Conservation (phyloP, 306 rosid species). For the Citrullus colocynthis region DNA sequence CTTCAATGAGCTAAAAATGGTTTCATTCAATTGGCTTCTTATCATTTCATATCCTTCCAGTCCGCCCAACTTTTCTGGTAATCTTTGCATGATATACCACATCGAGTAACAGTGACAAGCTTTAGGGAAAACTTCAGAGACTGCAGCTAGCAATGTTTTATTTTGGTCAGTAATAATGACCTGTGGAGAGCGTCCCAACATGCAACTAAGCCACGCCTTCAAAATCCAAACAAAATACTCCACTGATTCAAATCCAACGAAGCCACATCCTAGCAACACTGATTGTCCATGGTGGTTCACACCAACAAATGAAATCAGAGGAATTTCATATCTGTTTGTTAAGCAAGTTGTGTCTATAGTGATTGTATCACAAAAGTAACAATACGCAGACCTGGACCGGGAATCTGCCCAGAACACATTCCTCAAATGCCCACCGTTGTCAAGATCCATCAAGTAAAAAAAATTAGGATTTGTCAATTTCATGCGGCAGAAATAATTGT, state of each 20-base stretch:
- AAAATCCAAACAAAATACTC: slow-evolving; percentile 58
- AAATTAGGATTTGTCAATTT: slow-evolving; percentile 53
- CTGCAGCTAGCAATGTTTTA: slow-evolving; percentile 48
- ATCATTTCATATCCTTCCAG: slow-evolving; percentile 52
- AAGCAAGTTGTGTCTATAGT: slow-evolving; percentile 56
- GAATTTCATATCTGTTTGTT: slow-evolving; percentile 61
- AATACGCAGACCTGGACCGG: slow-evolving; percentile 46
- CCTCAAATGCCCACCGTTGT: slow-evolving; percentile 48
- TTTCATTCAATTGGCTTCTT: slow-evolving; percentile 34
- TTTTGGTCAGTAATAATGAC: slow-evolving; percentile 57
- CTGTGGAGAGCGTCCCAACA: slow-evolving; percentile 40
- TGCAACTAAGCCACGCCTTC: slow-evolving; percentile 58
- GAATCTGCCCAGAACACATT: slow-evolving; percentile 79
- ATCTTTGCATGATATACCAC: slow-evolving; percentile 50
- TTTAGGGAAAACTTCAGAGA: slow-evolving; percentile 47
- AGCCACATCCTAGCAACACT: slow-evolving; percentile 60
- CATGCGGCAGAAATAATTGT: slow-evolving; percentile 70
- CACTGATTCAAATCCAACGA: slow-evolving; percentile 51
- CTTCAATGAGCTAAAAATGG: slow-evolving; percentile 48
- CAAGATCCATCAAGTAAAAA: slow-evolving; percentile 60
- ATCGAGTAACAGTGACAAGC: slow-evolving; percentile 53
- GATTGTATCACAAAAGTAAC: slow-evolving; percentile 48
- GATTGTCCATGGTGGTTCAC: slow-evolving; percentile 63
- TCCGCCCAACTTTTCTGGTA: slow-evolving; percentile 79
- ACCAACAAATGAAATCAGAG: slow-evolving; percentile 55